A percentile compares a stretch with the other conserved stretches of the same genome.
Conservation (phyloP, 805 yeast genomes). For the Maudiozyma bulderi region DNA sequence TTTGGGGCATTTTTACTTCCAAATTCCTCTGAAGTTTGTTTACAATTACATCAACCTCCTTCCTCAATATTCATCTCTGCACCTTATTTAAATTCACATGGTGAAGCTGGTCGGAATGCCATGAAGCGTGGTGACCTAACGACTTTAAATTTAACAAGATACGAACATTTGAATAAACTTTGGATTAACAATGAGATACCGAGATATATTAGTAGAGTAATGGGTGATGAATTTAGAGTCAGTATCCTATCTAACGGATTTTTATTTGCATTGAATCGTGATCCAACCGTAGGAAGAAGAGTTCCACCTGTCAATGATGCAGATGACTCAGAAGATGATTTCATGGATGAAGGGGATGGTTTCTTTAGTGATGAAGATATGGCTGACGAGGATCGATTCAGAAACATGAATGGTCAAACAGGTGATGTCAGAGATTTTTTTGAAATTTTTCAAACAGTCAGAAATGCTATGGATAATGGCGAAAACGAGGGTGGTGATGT, state of each 20-base stretch:
- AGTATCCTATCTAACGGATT: slow-evolving; percentile 21
- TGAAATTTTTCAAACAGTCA: slow-evolving; percentile 19
- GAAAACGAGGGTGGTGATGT: slow-evolving; percentile 11
- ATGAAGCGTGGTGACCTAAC: slow-evolving; percentile 49
- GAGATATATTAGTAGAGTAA: slow-evolving; percentile 35
- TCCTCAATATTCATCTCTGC: slow-evolving; percentile 38
- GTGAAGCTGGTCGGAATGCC: slow-evolving; percentile 56
- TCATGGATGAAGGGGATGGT: slow-evolving; percentile 17
- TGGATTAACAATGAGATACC: slow-evolving; percentile 56
- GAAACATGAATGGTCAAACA: slow-evolving; percentile 10
- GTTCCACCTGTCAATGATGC: slow-evolving; percentile 7
- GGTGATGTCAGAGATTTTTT: slow-evolving; percentile 21
- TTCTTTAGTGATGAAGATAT: slow-evolving; percentile 9
- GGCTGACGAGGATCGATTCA: slow-evolving; percentile 2
- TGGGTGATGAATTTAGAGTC: slow-evolving; percentile 29
- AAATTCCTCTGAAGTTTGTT: slow-evolving; percentile 26
- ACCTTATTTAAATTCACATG: slow-evolving; percentile 67
- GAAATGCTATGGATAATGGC: slow-evolving; percentile 14
- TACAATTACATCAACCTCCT: slow-evolving; percentile 27
- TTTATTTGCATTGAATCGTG: slow-evolving; percentile 21
- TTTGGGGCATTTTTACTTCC: slow-evolving; percentile 32
- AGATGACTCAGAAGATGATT: slow-evolving; percentile 15
- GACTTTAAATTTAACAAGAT: slow-evolving; percentile 42
- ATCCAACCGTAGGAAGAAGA: slow-evolving; percentile 16
- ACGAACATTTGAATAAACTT: slow-evolving; percentile 43